Percentiles rank a stretch among this genome's conserved stretches.
Conservation (phyloP, 495 filamentous ascomycete species). For the Cryomyces minteri region DNA sequence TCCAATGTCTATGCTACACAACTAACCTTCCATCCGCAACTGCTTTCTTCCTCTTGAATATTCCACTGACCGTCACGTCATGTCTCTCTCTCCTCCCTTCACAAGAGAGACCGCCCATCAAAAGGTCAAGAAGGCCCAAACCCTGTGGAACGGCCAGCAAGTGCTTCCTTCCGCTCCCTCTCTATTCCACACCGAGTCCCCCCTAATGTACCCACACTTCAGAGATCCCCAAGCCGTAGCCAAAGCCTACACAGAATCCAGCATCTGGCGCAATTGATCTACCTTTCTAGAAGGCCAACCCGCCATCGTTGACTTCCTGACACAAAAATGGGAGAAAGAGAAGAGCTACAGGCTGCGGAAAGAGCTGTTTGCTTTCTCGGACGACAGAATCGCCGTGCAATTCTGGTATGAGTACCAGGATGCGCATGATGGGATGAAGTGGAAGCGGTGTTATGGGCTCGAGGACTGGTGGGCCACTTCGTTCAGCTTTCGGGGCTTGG, state of each 20-base stretch:
- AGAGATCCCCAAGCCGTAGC: slow-evolving; percentile 47
- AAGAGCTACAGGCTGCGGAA: slow-evolving; percentile 61
- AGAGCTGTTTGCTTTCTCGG: slow-evolving; percentile 64
- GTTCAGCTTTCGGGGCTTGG: too few relatives aligned
- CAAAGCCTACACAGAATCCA: slow-evolving; percentile 54
- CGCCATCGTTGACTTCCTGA: slow-evolving; percentile 53
- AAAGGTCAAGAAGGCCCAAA: slow-evolving; percentile 77
- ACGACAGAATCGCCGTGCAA: slow-evolving; percentile 65
- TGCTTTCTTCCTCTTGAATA: too few relatives aligned
- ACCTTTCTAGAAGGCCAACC: slow-evolving; percentile 52
- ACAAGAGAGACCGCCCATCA: slow-evolving; percentile 49
- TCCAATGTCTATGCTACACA: too few relatives aligned
- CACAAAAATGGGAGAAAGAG: slow-evolving; percentile 61
- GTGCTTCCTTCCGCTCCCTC: slow-evolving; percentile 1
- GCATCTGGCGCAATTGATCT: slow-evolving; percentile 69
- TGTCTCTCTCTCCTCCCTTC: slow-evolving; percentile 62
- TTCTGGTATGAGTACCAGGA: slow-evolving; percentile 90
- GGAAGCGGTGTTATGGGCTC: slow-evolving; percentile 85
- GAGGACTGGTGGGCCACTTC: slow-evolving; percentile 47
- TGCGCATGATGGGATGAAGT: slow-evolving; percentile 41
- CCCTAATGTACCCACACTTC: not conserved
- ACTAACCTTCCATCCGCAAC: too few relatives aligned
- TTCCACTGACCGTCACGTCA: slow-evolving; percentile 9
- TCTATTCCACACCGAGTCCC: too few relatives aligned
- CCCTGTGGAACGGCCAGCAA: slow-evolving; percentile 70